Conservation (phyloP, 192 early-diverging fungal genomes). For the Geosiphon pyriformis region DNA sequence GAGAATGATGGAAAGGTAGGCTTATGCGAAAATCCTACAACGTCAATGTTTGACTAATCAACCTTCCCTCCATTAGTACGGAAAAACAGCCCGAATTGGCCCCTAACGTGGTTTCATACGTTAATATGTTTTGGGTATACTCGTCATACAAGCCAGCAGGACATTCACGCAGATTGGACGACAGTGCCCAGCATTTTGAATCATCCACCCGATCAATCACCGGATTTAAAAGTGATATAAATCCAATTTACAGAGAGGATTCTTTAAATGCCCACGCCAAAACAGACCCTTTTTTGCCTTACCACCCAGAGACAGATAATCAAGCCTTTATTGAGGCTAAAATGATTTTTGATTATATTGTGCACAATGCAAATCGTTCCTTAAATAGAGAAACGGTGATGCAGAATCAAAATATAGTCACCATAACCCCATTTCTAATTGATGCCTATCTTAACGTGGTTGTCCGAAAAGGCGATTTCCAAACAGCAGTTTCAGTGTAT, state of each 20-base stretch:
- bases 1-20: conserved; percentile 48
- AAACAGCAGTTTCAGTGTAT: conserved; percentile 44
- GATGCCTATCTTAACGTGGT: conserved; percentile 57
- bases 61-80: not conserved
- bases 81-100: conserved; percentile 35
- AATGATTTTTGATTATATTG: conserved; percentile 31
- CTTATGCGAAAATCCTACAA: not conserved
- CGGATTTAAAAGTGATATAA: not conserved
- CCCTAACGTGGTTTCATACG: conserved; percentile 56
- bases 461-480: conserved; percentile 46
- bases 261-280: not conserved
- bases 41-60: not conserved
- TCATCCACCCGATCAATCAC: not conserved
- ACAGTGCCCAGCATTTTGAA: not conserved
- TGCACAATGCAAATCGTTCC: conserved; percentile 2
- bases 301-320: not conserved
- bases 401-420: conserved; percentile 33
- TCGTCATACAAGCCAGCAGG: conserved; percentile 42
- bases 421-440: conserved; percentile 47
- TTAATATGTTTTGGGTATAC: conserved; percentile 68
- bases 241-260: not conserved
- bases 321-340: conserved; percentile 30
- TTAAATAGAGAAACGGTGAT: not conserved
- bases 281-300: conserved; percentile 5
- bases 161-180: not conserved